These are phyloP conservation scores for Syzygium jambos DNA, from an alignment of 345 rosid species.

Conservation along the genomic window DNA sequence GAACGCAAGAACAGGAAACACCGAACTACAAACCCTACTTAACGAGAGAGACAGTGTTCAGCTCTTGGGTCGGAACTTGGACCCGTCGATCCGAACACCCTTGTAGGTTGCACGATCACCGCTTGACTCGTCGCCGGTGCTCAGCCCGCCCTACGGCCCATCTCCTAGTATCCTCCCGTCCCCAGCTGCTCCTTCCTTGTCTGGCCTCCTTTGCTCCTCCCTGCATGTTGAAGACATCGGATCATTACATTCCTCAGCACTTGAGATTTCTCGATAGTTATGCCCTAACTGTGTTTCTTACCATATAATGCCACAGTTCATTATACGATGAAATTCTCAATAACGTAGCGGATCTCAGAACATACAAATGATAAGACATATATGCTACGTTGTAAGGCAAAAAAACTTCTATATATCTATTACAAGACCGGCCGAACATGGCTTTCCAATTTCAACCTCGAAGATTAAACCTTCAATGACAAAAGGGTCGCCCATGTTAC, in stretches of 20 bases:
- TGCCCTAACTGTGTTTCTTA: neutral
- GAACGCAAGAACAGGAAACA: neutral
- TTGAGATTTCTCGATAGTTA: neutral
- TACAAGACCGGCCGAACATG: neutral
- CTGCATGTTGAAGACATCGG: neutral
- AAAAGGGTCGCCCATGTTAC: neutral
- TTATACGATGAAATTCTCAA: neutral
- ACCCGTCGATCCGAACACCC: constrained; percentile 53
- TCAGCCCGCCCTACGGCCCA: constrained; percentile 69
- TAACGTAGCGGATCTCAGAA: neutral
- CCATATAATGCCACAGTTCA: neutral
- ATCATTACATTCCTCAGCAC: neutral
- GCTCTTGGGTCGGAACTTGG: constrained; percentile 35
- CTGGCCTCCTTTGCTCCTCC: constrained; percentile 59
- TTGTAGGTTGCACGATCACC: constrained; percentile 46
- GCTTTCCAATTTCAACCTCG: neutral
- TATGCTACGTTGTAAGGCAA: neutral
- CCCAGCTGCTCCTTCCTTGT: constrained; percentile 51
- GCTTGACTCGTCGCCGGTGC: constrained; percentile 44
- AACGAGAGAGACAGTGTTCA: neutral
- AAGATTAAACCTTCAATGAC: neutral
- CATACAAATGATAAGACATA: neutral
- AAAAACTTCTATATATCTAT: neutral
- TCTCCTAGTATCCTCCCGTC: constrained; percentile 50
- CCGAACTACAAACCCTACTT: neutral